Conservation (phyloP, 495 filamentous ascomycete genomes). For the Tirmania nivea region DNA sequence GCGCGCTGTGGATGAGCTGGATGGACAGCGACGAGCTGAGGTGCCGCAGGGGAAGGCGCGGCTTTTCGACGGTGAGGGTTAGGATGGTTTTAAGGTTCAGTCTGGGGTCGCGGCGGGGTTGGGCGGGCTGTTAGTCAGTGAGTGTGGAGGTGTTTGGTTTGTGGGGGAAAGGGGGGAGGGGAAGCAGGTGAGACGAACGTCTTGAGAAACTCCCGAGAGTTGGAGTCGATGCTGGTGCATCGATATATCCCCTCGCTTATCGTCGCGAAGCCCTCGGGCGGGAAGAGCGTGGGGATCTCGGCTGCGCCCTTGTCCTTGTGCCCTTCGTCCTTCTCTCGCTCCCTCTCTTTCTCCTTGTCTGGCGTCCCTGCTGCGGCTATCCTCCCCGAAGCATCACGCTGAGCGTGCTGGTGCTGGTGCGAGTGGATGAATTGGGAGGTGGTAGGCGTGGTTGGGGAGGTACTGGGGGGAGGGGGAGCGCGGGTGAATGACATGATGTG, state of each 20-base stretch:
- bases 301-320: background rate
- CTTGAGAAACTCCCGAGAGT: background rate
- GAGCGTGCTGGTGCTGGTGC: background rate
- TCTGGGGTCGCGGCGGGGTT: too few species aligned
- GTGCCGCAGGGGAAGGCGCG: background rate
- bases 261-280: background rate
- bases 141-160: too few species aligned
- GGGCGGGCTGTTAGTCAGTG: too few species aligned
- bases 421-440: background rate
- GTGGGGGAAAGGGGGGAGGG: too few species aligned
- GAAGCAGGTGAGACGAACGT: background rate
- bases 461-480: background rate
- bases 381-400: background rate
- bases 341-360: too few species aligned
- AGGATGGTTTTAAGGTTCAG: background rate
- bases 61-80: background rate
- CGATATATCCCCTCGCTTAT: background rate
- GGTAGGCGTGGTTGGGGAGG: background rate
- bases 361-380: too few species aligned
- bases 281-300: background rate
- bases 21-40: background rate
- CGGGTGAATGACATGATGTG: too few species aligned
- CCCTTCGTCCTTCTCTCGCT: too few species aligned
- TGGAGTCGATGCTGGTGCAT: background rate
- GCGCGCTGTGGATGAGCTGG: background rate